These are phyloP conservation scores for Hyaloperonospora brassicae DNA, from an alignment of 352 stramenopile genomes.

Conservation along the genomic window DNA sequence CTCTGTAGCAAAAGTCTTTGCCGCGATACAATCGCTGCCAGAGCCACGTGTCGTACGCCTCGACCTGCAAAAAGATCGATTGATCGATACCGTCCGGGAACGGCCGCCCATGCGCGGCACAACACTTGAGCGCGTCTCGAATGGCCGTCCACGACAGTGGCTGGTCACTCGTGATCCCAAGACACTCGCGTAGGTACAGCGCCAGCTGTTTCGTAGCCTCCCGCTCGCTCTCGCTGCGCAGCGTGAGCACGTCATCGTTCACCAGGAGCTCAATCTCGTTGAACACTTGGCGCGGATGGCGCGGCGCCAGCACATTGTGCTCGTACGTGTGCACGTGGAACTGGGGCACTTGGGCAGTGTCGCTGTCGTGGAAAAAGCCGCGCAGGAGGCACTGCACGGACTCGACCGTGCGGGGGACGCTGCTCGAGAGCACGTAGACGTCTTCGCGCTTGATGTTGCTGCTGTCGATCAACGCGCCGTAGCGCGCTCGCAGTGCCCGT, in stretches of 20 bases:
- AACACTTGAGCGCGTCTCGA: slow-evolving; percentile 59
- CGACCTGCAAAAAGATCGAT: slow-evolving; percentile 48
- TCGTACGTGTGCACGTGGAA: slow-evolving; percentile 61
- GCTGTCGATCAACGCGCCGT: slow-evolving; percentile 37
- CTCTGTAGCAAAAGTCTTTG: slow-evolving; percentile 47
- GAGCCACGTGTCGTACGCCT: slow-evolving; percentile 70
- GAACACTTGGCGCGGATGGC: slow-evolving; percentile 57
- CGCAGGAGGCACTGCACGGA: slow-evolving; percentile 67
- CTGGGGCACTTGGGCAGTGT: slow-evolving; percentile 22
- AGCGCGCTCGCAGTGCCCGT: slow-evolving; percentile 35
- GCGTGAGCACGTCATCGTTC: slow-evolving; percentile 38
- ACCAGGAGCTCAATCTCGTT: slow-evolving; percentile 65
- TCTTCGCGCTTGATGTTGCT: slow-evolving; percentile 27
- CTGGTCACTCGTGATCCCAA: slow-evolving; percentile 40
- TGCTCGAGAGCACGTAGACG: slow-evolving; percentile 75
- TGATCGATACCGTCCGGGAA: slow-evolving; percentile 62
- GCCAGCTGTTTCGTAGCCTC: slow-evolving; percentile 31
- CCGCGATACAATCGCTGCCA: slow-evolving; percentile 70
- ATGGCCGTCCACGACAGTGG: slow-evolving; percentile 68
- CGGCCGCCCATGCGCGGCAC: slow-evolving; percentile 45
- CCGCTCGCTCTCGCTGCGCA: slow-evolving; percentile 20
- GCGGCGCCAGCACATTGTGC: slow-evolving; percentile 53
- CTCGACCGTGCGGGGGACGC: slow-evolving; percentile 63
- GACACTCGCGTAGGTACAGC: slow-evolving; percentile 30
- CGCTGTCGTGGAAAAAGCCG: slow-evolving; percentile 61